Percentiles rank a stretch among this genome's conserved stretches.
These are phyloP conservation scores for Pseudognaphalium luteoalbum DNA, from an alignment of 129 eudicot genomes.

Conservation along the genomic window DNA sequence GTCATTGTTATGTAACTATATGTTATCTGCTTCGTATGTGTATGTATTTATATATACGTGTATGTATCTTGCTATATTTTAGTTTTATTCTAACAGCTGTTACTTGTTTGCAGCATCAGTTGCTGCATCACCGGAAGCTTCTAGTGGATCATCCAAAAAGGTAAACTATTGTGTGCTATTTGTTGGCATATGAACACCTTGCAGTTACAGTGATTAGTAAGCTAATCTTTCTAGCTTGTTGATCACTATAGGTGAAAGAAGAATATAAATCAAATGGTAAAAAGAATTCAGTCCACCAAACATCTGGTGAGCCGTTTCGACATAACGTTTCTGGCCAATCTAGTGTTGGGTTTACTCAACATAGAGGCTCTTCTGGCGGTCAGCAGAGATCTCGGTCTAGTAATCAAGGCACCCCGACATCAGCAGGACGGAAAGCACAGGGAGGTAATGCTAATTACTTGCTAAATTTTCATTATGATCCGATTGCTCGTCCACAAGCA, in stretches of 20 bases:
- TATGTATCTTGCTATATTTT: background rate
- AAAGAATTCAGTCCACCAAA: constrained; percentile 40
- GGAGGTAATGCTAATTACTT: constrained; percentile 76
- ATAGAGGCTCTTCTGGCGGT: constrained; percentile 38
- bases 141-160: constrained; percentile 72
- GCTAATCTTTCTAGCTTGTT: constrained; percentile 3
- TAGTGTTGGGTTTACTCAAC: constrained; percentile 35
- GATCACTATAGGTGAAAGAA: constrained; percentile 45
- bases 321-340: constrained; percentile 36
- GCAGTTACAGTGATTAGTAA: background rate
- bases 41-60: background rate
- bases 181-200: background rate
- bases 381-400: constrained; percentile 37
- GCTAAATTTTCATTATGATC: constrained; percentile 90
- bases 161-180: constrained; percentile 26
- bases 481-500: constrained; percentile 68
- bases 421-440: constrained; percentile 64
- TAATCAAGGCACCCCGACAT: constrained; percentile 39
- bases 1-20: background rate
- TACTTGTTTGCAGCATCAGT: constrained; percentile 37
- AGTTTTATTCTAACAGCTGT: background rate
- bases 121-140: constrained; percentile 38
- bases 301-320: constrained; percentile 35
- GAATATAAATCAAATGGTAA: constrained; percentile 33
- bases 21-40: background rate